phyloP scores from a whole-genome alignment of 2,329 filamentous ascomycete species.

The Mycosphaerella sp. region DNA sequence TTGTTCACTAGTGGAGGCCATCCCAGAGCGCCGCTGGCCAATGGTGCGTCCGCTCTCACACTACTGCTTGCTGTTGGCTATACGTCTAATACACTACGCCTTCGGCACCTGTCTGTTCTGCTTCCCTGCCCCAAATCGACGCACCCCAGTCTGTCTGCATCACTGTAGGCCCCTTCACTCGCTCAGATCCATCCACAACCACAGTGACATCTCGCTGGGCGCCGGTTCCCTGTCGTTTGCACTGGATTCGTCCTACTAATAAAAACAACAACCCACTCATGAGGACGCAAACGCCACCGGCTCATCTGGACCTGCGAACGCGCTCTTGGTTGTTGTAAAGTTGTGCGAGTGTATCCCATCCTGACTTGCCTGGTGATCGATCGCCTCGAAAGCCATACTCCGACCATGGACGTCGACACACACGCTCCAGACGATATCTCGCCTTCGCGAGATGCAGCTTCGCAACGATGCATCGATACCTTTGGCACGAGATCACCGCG shows the following conservation, averaged over 20 bases:
- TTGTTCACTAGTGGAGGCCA: constrained; percentile 14
- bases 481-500: constrained; percentile 13
- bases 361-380: not conserved
- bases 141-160: constrained; percentile 11
- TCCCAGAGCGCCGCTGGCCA: constrained; percentile 15
- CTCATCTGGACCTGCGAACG: not conserved
- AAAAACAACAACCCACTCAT: not conserved
- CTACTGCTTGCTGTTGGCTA: too few species aligned
- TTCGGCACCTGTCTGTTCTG: constrained; percentile 13
- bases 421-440: constrained; percentile 23
- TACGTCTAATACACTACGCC: constrained; percentile 13
- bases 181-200: not conserved
- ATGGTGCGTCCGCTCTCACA: constrained; percentile 11
- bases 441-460: constrained; percentile 9
- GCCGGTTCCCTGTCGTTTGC: not conserved
- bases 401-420: constrained; percentile 24
- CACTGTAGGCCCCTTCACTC: constrained; percentile 4
- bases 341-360: not conserved
- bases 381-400: not conserved
- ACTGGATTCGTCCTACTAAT: not conserved
- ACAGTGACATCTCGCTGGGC: not conserved
- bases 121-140: constrained; percentile 8
- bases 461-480: constrained; percentile 15
- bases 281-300: not conserved
- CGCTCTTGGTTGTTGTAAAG: not conserved